Percentiles rank a stretch among this genome's conserved stretches.
Evolutionary conservation across 768 basidiomycete genomes (phyloP).

Genomic region (Termitomyces sp.): DNA sequence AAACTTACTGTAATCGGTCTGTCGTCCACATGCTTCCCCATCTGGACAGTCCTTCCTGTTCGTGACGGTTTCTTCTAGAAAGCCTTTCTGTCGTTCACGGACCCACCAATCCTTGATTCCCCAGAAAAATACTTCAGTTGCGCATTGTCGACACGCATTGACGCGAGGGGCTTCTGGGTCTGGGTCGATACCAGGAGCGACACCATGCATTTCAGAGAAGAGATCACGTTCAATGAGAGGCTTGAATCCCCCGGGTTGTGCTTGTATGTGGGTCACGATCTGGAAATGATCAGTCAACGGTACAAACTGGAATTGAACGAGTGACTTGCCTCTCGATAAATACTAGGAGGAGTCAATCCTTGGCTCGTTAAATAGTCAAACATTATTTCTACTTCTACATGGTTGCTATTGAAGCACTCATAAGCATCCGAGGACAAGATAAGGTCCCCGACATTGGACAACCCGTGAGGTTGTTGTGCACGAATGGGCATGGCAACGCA

Average conservation of each 20-base stretch:
- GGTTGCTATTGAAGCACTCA: constrained; percentile 75
- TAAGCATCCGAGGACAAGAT: constrained; percentile 75
- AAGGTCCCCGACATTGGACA: constrained; percentile 67
- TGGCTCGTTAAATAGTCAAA: constrained; percentile 71
- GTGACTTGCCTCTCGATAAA: constrained; percentile 68
- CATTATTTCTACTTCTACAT: constrained; percentile 79
- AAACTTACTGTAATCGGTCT: constrained; percentile 63
- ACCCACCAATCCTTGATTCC: constrained; percentile 83
- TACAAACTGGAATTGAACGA: not conserved
- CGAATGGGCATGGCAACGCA: constrained; percentile 57
- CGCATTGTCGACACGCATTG: constrained; percentile 67
- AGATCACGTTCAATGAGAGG: constrained; percentile 66
- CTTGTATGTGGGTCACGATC: constrained; percentile 59
- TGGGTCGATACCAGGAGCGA: constrained; percentile 49
- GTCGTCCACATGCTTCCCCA: constrained; percentile 52
- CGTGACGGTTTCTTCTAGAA: constrained; percentile 48
- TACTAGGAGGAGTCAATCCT: constrained; percentile 58
- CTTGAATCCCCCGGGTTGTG: constrained; percentile 57
- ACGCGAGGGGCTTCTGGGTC: constrained; percentile 54
- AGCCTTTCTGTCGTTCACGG: constrained; percentile 67
- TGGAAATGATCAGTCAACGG: constrained; percentile 19
- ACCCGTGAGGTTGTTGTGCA: constrained; percentile 63
- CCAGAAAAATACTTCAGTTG: constrained; percentile 69
- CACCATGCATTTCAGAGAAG: constrained; percentile 63
- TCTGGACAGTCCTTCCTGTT: constrained; percentile 66